These are phyloP conservation scores for Corymbia citriodora DNA, from an alignment of 441 rosid genomes.

Conservation along the genomic window DNA sequence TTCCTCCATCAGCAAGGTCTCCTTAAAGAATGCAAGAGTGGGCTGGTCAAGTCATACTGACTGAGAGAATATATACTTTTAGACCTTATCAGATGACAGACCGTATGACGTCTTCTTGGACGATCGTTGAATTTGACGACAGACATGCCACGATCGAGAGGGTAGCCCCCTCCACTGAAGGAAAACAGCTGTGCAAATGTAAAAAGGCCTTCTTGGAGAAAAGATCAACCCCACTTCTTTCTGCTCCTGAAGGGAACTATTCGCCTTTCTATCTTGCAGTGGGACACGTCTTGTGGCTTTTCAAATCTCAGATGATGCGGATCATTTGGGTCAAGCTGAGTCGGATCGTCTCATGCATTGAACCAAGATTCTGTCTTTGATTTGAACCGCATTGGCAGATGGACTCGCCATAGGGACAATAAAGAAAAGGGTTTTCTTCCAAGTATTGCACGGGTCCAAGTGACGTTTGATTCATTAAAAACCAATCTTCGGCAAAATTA, in stretches of 20 bases:
- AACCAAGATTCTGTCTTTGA: background rate
- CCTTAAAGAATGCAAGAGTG: background rate
- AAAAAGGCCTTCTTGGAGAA: background rate
- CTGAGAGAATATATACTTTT: background rate
- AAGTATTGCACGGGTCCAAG: background rate
- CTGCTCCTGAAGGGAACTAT: background rate
- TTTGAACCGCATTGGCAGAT: background rate
- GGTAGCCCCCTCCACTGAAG: background rate
- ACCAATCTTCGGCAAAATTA: background rate
- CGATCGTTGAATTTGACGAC: background rate
- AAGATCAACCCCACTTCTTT: background rate
- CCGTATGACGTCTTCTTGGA: background rate
- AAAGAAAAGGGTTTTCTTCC: background rate
- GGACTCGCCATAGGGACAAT: background rate
- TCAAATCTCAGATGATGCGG: background rate
- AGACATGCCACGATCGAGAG: background rate
- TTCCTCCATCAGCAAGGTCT: background rate
- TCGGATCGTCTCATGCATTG: background rate
- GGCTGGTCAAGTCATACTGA: background rate
- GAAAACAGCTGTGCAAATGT: background rate
- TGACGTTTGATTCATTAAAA: background rate
- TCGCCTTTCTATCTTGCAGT: background rate
- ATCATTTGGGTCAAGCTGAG: background rate
- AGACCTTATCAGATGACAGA: background rate
- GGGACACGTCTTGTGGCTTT: background rate